Base-by-base conservation (phyloP, 495 filamentous ascomycete genomes). In the Penicillium turbatum region DNA sequence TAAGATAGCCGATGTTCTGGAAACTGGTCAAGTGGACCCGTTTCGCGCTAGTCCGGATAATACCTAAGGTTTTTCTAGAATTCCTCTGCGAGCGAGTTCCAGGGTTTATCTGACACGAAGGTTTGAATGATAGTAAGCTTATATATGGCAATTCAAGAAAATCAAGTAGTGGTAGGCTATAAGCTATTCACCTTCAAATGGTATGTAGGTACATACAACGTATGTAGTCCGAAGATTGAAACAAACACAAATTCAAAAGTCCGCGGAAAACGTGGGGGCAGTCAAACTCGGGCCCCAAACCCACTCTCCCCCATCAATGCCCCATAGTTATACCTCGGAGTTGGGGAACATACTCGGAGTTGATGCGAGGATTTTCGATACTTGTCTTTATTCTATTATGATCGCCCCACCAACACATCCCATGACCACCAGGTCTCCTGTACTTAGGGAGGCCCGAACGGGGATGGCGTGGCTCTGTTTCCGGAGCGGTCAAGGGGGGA, bases 401-500 rank as follows among this genome's bases (percentile, higher is more conserved):
- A 39, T 39, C 38, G 48, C 27, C 55, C 26, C 51, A 55, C 45
- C 41, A 51, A 30, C 34, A 39, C 27, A 50, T 60, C 62, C 60
- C 62, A 65, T 65, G 62, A 65, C 60, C 60, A 55, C 4, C 60
- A 55, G 55, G 61, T 63, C 53, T 51, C 47, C 55, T 37, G 49
- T 48, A 13, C 24, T 37, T 38, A 27, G 21, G 21, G 21, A 24
- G 21, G 41, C 37, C 38, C 24, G n/a, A 51, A 40, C 36, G 15
- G 38, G 38, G 12, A 34, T 46, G 43, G 15, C 3, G 48, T 38
- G 48, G 45, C 30, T 48, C 47, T 41, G 37, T 34, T 32, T 51
- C 7, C 30, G 27, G 38, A 43, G 49, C 49, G 49, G 49, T 51
- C 49, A 51, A 32, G 35, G 30, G 30, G 40, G 24, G 21, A 24